A percentile compares a stretch with the other conserved stretches of the same genome.
Conservation (phyloP, 208 protist genomes). For the Phytomonas sp. region DNA sequence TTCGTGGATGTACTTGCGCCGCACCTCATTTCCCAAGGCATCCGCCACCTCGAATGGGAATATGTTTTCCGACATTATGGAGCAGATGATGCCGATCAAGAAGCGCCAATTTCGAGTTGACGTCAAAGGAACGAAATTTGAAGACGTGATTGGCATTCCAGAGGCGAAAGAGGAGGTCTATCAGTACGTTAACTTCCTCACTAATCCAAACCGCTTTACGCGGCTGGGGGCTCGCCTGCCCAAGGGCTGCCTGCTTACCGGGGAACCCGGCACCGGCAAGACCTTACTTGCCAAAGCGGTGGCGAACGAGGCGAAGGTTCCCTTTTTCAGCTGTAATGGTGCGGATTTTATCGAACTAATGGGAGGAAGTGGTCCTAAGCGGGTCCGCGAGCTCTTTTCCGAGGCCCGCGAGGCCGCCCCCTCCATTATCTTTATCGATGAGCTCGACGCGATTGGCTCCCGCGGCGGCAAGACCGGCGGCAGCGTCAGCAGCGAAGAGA, state of each 20-base stretch:
- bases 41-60: constrained; percentile 16
- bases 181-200: constrained; percentile 97
- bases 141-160: constrained; percentile 94
- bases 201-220: constrained; percentile 92
- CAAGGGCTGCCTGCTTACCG: constrained; percentile 93
- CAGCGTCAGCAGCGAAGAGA: constrained; percentile 87
- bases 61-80: constrained; percentile 74
- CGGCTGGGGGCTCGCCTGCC: constrained; percentile 94
- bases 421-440: constrained; percentile 97
- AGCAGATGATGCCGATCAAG: constrained; percentile 85
- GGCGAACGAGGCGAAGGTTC: constrained; percentile 91
- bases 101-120: constrained; percentile 82
- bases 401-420: constrained; percentile 91
- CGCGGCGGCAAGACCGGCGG: constrained; percentile 55
- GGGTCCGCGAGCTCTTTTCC: constrained; percentile 94
- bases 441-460: constrained; percentile 97
- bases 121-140: constrained; percentile 77
- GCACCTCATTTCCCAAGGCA: constrained; percentile 6
- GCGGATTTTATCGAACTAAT: constrained; percentile 97
- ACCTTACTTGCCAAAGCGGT: constrained; percentile 97
- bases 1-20: constrained; percentile 45
- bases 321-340: constrained; percentile 94
- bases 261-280: constrained; percentile 97
- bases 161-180: constrained; percentile 95
- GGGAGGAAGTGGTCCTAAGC: constrained; percentile 91